Percentiles rank a stretch among this genome's conserved stretches.
These are phyloP conservation scores for Chytriomyces confervae DNA, from an alignment of 192 early-diverging fungal genomes.

Conservation along the genomic window DNA sequence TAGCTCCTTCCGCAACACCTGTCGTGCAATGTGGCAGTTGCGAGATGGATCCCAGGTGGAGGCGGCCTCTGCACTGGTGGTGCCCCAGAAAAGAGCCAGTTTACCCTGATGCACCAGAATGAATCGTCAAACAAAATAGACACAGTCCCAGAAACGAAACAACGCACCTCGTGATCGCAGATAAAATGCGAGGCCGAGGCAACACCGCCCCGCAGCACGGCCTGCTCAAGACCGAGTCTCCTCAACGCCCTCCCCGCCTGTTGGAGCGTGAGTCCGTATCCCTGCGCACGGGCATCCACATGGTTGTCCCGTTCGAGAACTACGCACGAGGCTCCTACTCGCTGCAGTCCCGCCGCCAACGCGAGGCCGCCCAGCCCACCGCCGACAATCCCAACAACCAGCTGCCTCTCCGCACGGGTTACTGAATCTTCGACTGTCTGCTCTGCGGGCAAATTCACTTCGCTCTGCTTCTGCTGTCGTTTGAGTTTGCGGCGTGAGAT, in stretches of 20 bases:
- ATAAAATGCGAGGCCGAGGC: constrained; percentile 33
- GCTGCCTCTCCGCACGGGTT: neutral
- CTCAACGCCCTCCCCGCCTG: constrained; percentile 29
- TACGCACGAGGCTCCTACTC: neutral
- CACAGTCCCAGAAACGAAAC: neutral
- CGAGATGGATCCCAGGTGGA: constrained; percentile 20
- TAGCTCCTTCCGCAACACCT: constrained; percentile 22
- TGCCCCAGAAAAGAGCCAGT: constrained; percentile 28
- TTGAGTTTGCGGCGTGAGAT: neutral
- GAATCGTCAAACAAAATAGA: neutral
- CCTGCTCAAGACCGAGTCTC: constrained; percentile 19
- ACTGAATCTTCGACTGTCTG: neutral
- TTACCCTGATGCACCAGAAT: constrained; percentile 4
- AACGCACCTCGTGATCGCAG: constrained; percentile 20
- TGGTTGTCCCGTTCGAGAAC: constrained; percentile 25
- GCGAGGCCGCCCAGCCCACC: constrained; percentile 33
- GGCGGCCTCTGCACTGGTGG: neutral
- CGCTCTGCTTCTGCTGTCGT: neutral
- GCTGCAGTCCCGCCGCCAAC: constrained; percentile 25
- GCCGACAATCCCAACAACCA: constrained; percentile 26
- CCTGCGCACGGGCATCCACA: constrained; percentile 27
- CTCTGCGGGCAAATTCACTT: neutral
- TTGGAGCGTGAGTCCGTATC: constrained; percentile 36
- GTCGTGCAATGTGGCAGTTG: constrained; percentile 31
- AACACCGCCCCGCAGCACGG: neutral